A percentile compares a stretch with the other conserved stretches of the same genome.
phyloP scores from a whole-genome alignment of 306 rosid genomes.

The Spatholobus suberectus region DNA sequence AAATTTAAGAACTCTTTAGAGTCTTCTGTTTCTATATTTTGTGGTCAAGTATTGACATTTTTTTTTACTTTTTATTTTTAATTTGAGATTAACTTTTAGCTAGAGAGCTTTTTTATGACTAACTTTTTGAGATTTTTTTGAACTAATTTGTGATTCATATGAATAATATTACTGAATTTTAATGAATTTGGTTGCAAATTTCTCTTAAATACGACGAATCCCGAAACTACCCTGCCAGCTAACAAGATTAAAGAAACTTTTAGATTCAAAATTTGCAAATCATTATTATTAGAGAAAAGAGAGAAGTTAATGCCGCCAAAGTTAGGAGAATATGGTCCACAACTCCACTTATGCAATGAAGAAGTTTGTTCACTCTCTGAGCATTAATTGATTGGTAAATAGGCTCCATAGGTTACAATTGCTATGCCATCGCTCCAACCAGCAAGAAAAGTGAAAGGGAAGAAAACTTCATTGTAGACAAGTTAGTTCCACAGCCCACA shows the following conservation, averaged over 20 bases:
- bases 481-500: neutral
- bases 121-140: too few species aligned
- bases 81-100: too few species aligned
- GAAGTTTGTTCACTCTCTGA: neutral
- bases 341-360: neutral
- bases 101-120: too few species aligned
- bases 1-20: too few species aligned
- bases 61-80: too few species aligned
- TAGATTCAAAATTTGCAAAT: neutral
- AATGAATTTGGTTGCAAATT: too few species aligned
- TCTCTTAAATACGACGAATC: too few species aligned
- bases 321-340: constrained; percentile 21
- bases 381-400: neutral
- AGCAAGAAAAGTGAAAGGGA: neutral
- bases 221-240: neutral
- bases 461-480: neutral
- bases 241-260: neutral
- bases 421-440: neutral
- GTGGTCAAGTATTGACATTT: too few species aligned
- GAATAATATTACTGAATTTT: too few species aligned
- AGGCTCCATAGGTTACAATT: neutral
- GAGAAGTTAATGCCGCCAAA: constrained; percentile 8
- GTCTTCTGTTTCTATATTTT: too few species aligned
- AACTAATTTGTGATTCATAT: too few species aligned
- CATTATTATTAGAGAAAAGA: neutral